phyloP scores from a whole-genome alignment of 2,329 filamentous ascomycete species.

The Aspergillus fijiensis region DNA sequence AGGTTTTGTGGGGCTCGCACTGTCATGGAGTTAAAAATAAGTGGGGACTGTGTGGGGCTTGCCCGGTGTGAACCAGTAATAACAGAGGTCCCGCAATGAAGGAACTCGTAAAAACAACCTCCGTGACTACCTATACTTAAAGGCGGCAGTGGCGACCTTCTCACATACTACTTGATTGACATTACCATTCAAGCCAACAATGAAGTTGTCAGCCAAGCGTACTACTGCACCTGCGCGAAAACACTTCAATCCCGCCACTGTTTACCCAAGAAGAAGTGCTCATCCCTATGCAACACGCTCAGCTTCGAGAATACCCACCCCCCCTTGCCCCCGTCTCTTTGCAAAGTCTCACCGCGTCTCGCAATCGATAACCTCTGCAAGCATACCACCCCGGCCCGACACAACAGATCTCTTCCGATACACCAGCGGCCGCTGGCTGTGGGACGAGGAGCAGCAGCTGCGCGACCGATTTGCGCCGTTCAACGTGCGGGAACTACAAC shows the following conservation, averaged over 20 bases:
- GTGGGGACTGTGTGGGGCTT: too few relatives aligned
- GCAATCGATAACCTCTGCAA: not conserved
- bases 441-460: constrained; percentile 37
- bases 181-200: not conserved
- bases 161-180: too few relatives aligned
- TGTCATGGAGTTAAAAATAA: too few relatives aligned
- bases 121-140: too few relatives aligned
- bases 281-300: not conserved
- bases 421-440: constrained; percentile 36
- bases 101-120: too few relatives aligned
- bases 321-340: not conserved
- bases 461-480: constrained; percentile 34
- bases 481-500: constrained; percentile 36
- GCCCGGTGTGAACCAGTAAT: too few relatives aligned
- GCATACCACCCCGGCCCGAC: not conserved
- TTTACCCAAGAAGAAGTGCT: not conserved
- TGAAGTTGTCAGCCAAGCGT: not conserved
- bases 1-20: too few relatives aligned
- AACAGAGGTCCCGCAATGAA: too few relatives aligned
- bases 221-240: not conserved
- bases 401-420: constrained; percentile 27
- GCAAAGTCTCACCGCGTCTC: not conserved
- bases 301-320: not conserved
- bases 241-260: not conserved
- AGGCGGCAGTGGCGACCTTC: too few relatives aligned